Evolutionary conservation across 148 eudicot species (phyloP), one percentile per base, ranked within the genome.

Genomic region (Spergularia marina): DNA sequence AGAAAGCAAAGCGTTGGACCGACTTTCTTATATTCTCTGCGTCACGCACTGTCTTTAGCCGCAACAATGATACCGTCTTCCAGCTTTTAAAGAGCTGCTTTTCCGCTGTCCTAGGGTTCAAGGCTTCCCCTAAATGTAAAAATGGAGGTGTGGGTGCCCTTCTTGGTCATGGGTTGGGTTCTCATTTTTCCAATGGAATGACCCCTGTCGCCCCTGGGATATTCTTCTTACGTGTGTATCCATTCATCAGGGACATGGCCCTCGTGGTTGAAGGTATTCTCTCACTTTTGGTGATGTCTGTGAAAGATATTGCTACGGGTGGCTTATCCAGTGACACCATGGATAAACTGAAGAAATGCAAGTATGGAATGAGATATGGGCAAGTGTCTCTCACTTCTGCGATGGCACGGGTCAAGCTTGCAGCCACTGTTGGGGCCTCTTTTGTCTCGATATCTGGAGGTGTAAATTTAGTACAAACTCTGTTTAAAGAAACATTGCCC

Each of bases 181-280:
- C 94, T 41, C 88, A 88, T 73, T 79, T 84, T 30, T 77, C 87
- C n/a, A 87, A 83, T 10, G 91, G 92, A 16, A 78, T 92, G 74
- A 83, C 89, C 63, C 92, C 99, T 0, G 97, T 93, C 23, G 99
- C 99, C 73, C 99, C 99, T 36, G 99, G 98, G 34, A 86, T 92
- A 36, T 90, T 91, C 76, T 92, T 91, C 83, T 76, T 96, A 60
- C 86, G 89, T 4, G 87, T 92, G 18, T 89, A 87, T 76, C 89
- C 93, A 7, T 86, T 88, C 73, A 84, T 89, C 74, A 80, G 87
- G 68, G 85, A 91, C 59, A 76, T 87, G 66, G 78, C 83, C 77
- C 81, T 89, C 73, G 82, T 92, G 85, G 73, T 93, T 0, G 98
- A 96, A 76, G 87, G 87, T 74, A 84, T 96, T 30, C 88, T 92